A percentile compares a stretch with the other conserved stretches of the same genome.
Evolutionary conservation across 306 rosid genomes (phyloP).

Genomic region (Castanospermum australe): DNA sequence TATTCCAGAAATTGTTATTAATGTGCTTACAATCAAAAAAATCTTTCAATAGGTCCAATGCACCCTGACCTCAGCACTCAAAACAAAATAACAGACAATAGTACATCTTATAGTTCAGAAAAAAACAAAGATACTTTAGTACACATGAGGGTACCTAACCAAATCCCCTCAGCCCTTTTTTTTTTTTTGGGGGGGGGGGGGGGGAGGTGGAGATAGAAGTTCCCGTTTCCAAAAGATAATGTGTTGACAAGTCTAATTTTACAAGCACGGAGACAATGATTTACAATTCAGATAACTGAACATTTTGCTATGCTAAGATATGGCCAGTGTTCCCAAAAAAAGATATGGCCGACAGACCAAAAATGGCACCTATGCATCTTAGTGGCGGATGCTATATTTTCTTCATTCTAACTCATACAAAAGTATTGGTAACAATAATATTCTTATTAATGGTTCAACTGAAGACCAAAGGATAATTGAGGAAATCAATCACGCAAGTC

Average conservation of each 20-base stretch:
- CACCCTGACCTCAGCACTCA: not conserved
- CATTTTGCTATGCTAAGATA: not conserved
- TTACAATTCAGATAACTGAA: conserved; percentile 18
- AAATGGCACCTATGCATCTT: conserved; percentile 36
- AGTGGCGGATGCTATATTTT: conserved; percentile 31
- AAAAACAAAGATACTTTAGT: not conserved
- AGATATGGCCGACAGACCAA: conserved; percentile 18
- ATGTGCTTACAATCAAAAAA: not conserved
- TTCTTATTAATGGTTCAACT: conserved; percentile 11
- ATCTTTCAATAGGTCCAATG: no score
- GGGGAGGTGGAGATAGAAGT: not conserved
- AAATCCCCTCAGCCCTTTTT: no score
- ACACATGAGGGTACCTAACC: no score
- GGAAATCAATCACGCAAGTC: conserved; percentile 26
- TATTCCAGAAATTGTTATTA: not conserved
- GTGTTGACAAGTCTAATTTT: not conserved
- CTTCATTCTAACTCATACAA: conserved; percentile 22
- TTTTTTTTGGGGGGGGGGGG: no score
- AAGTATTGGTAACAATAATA: conserved; percentile 15
- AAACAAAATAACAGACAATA: not conserved
- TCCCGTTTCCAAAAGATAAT: not conserved
- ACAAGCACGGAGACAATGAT: conserved; percentile 24
- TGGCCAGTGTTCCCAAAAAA: conserved; percentile 18
- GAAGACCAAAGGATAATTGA: conserved; percentile 11
- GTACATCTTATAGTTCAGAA: not conserved